Conservation (phyloP, 1,284 basidiomycete genomes). For the Austroboletus niveus region DNA sequence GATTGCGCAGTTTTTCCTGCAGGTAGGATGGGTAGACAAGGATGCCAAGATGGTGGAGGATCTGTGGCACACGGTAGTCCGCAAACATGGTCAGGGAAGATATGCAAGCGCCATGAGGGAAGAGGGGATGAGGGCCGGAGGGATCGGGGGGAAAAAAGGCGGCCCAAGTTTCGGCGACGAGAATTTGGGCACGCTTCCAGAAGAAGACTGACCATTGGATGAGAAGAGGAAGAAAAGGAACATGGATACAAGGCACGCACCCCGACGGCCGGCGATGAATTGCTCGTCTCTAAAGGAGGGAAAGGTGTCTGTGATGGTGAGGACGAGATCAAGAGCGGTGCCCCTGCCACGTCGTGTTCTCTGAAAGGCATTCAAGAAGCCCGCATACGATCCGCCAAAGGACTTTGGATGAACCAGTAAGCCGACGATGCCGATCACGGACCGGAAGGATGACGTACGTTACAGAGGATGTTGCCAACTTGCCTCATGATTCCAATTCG, state of each 20-base stretch:
- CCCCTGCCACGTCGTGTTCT: constrained; percentile 47
- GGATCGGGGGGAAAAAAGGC: constrained; percentile 62
- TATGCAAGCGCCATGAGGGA: constrained; percentile 62
- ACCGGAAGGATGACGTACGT: constrained; percentile 41
- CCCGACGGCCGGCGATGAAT: constrained; percentile 52
- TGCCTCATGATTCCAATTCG: constrained; percentile 72
- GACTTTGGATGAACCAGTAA: constrained; percentile 39
- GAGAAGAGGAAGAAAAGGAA: constrained; percentile 2
- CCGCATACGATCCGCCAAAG: constrained; percentile 69
- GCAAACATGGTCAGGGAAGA: constrained; percentile 81
- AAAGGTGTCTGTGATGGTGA: constrained; percentile 67
- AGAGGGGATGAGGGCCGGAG: constrained; percentile 58
- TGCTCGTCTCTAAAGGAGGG: constrained; percentile 75
- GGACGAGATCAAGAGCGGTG: constrained; percentile 69
- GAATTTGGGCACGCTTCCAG: constrained; percentile 85
- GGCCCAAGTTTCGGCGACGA: constrained; percentile 83
- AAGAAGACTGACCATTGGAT: constrained; percentile 51
- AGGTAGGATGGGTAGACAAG: constrained; percentile 64
- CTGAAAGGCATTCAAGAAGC: constrained; percentile 63
- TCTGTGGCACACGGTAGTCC: constrained; percentile 84
- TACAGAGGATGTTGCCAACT: constrained; percentile 64
- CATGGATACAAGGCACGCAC: constrained; percentile 35
- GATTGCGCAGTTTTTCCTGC: constrained; percentile 43
- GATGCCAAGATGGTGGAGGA: constrained; percentile 75
- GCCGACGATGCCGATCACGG: constrained; percentile 2